A percentile compares a stretch with the other conserved stretches of the same genome.
Evolutionary conservation across 225 moss, liverwort and hornwort species (phyloP).

Genomic region (Lunularia cruciata): DNA sequence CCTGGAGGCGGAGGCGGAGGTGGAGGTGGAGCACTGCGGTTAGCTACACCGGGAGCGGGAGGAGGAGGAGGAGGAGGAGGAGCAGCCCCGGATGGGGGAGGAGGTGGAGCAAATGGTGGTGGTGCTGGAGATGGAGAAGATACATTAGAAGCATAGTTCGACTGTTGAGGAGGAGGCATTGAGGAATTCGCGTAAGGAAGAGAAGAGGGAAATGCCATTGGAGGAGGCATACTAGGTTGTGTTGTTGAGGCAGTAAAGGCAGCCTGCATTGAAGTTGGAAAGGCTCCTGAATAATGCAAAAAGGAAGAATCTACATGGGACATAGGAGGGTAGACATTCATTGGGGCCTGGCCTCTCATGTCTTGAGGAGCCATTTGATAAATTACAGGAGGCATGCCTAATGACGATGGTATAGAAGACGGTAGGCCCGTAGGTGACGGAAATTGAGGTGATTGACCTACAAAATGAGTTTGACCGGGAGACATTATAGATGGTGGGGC

Average conservation of each 20-base stretch:
- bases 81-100: slow-evolving; percentile 32
- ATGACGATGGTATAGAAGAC: slow-evolving; percentile 23
- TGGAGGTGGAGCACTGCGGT: slow-evolving; percentile 36
- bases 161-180: slow-evolving; percentile 53
- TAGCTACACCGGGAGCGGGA: slow-evolving; percentile 25
- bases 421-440: slow-evolving; percentile 16
- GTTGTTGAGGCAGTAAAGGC: slow-evolving; percentile 16
- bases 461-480: slow-evolving; percentile 23
- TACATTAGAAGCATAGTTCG: slow-evolving; percentile 29
- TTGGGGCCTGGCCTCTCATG: slow-evolving; percentile 22
- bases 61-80: slow-evolving; percentile 39
- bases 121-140: slow-evolving; percentile 31
- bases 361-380: slow-evolving; percentile 27
- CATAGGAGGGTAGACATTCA: slow-evolving; percentile 17
- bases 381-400: slow-evolving; percentile 30
- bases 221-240: slow-evolving; percentile 9
- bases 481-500: slow-evolving; percentile 36
- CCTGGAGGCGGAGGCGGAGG: slow-evolving; percentile 23
- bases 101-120: slow-evolving; percentile 24
- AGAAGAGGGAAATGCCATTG: slow-evolving; percentile 5
- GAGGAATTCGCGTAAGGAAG: slow-evolving; percentile 36
- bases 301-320: slow-evolving; percentile 23
- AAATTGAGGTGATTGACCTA: slow-evolving; percentile 31
- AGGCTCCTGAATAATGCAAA: slow-evolving; percentile 11
- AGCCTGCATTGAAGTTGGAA: slow-evolving; percentile 16